These are phyloP conservation scores for Mortierella antarctica DNA, from an alignment of 192 early-diverging fungal species.

Conservation along the genomic window DNA sequence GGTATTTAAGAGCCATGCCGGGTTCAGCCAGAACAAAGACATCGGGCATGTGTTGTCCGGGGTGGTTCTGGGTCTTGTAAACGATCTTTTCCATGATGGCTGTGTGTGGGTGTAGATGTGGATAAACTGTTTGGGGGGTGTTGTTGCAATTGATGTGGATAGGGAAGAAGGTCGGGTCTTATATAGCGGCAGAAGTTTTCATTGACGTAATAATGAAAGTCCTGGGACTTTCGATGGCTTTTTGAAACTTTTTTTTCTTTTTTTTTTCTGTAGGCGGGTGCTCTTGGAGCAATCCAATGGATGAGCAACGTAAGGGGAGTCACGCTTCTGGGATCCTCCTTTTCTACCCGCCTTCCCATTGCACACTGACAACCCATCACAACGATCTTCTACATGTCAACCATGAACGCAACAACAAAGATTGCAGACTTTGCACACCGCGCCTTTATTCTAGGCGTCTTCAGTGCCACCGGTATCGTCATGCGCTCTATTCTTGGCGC, in stretches of 20 bases:
- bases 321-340: too few relatives aligned
- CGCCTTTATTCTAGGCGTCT: slow-evolving; percentile 45
- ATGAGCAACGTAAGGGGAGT: too few relatives aligned
- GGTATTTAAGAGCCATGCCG: slow-evolving; percentile 45
- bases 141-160: not conserved
- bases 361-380: not conserved
- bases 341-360: too few relatives aligned
- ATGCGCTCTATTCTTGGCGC: too few relatives aligned
- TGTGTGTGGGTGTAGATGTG: not conserved
- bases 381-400: not conserved
- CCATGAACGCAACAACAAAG: slow-evolving; percentile 39
- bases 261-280: not conserved
- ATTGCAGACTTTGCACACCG: slow-evolving; percentile 42
- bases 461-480: slow-evolving; percentile 36
- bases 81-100: slow-evolving; percentile 29
- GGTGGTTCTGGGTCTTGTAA: slow-evolving; percentile 38
- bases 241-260: not conserved
- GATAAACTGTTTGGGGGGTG: not conserved
- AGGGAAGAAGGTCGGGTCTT: not conserved
- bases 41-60: slow-evolving; percentile 35
- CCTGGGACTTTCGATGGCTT: too few relatives aligned
- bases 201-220: too few relatives aligned
- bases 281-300: not conserved
- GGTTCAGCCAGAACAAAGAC: slow-evolving; percentile 45
- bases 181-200: too few relatives aligned